Percentiles rank a stretch among this genome's conserved stretches.
Conservation (phyloP, 1,284 basidiomycete species). For the Trichosporon asahii region DNA sequence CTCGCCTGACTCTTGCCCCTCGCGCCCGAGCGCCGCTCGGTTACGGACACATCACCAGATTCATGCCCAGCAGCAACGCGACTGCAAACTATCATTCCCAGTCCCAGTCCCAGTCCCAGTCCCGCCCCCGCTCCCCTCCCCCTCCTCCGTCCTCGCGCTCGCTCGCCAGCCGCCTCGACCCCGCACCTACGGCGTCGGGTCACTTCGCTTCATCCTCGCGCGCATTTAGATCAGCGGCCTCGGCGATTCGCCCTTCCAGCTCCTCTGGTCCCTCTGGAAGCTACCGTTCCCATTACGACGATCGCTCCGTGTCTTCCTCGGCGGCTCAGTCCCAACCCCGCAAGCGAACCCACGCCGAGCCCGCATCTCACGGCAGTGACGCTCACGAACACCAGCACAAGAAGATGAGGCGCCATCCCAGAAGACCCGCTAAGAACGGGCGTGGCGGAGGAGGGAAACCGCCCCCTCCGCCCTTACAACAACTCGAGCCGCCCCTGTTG, state of each 20-base stretch:
- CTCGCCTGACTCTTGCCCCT: neutral
- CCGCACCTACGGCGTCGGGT: neutral
- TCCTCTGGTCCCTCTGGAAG: neutral
- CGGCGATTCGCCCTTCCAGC: neutral
- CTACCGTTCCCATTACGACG: neutral
- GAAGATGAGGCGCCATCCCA: slow-evolving; percentile 8
- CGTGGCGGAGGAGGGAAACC: slow-evolving; percentile 1
- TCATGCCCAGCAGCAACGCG: slow-evolving; percentile 2
- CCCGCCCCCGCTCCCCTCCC: neutral
- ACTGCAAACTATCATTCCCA: slow-evolving; percentile 7
- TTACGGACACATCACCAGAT: neutral
- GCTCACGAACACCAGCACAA: neutral
- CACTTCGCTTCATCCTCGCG: neutral
- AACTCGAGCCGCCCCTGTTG: slow-evolving; percentile 32
- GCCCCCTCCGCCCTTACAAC: slow-evolving; percentile 13
- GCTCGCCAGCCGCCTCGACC: slow-evolving; percentile 8
- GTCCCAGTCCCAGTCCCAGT: neutral
- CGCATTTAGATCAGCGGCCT: neutral
- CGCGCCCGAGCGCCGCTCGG: slow-evolving; percentile 8
- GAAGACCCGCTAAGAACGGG: slow-evolving; percentile 6
- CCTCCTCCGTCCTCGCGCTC: neutral
- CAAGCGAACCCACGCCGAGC: neutral
- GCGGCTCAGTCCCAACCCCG: neutral
- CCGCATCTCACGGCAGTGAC: neutral
- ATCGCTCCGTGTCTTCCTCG: neutral